phyloP scores from a whole-genome alignment of 2,329 filamentous ascomycete genomes.

The Penicillium sp. region DNA sequence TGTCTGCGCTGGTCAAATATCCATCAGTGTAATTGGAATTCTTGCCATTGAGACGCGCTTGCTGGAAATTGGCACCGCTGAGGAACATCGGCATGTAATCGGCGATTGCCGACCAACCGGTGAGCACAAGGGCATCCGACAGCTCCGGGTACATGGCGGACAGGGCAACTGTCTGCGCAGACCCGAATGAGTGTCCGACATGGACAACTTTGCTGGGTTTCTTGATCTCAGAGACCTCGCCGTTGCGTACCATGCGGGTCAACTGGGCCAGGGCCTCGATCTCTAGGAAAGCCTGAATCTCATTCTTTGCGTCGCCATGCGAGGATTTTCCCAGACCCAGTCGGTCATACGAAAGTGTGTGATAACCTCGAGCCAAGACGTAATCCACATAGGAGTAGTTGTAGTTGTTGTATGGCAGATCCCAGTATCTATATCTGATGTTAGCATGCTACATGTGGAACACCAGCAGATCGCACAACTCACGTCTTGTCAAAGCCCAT shows the following conservation, averaged over 20 bases:
- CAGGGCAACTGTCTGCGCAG: constrained; percentile 33
- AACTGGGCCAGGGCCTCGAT: constrained; percentile 40
- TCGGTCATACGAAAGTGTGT: constrained; percentile 43
- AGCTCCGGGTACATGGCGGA: constrained; percentile 35
- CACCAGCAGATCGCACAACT: background rate
- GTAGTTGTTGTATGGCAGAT: constrained; percentile 29
- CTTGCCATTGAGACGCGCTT: constrained; percentile 20
- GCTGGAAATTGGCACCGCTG: constrained; percentile 21
- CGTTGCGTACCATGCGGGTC: constrained; percentile 39
- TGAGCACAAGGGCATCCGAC: constrained; percentile 42
- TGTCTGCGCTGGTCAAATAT: constrained; percentile 24
- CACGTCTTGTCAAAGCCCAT: constrained; percentile 35
- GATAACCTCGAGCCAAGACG: constrained; percentile 37
- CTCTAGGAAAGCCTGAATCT: constrained; percentile 42
- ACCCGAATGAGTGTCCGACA: constrained; percentile 41
- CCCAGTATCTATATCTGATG: constrained; percentile 33
- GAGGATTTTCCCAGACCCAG: constrained; percentile 40
- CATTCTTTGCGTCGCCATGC: constrained; percentile 40
- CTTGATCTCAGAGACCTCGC: constrained; percentile 29
- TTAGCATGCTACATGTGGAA: background rate
- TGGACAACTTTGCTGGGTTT: constrained; percentile 38
- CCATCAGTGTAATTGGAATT: constrained; percentile 20
- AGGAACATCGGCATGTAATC: constrained; percentile 19
- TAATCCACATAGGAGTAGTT: constrained; percentile 41
- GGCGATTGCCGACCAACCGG: constrained; percentile 37